phyloP scores from a whole-genome alignment of 108 stramenopile genomes.

The Nitzschia putrida region DNA sequence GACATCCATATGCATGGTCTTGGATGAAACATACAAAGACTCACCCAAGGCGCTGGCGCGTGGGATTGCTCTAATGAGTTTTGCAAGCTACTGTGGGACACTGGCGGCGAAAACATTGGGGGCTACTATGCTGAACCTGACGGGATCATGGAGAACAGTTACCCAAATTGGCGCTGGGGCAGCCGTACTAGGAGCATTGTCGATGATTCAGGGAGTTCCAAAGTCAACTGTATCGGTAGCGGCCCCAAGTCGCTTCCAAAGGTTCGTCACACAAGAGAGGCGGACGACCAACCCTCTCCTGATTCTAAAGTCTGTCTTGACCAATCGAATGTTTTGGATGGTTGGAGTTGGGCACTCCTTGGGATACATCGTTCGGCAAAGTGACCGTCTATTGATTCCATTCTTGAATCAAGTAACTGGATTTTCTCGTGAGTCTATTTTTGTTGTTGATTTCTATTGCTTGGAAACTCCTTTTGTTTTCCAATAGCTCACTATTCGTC shows the following conservation, averaged over 20 bases:
- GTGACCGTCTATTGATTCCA: constrained; percentile 48
- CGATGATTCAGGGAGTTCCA: not conserved
- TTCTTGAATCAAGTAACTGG: constrained; percentile 39
- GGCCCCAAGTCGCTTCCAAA: not conserved
- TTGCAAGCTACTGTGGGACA: constrained; percentile 39
- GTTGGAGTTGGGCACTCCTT: constrained; percentile 45
- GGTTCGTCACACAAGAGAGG: not conserved
- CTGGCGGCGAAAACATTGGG: constrained; percentile 37
- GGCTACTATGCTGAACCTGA: constrained; percentile 23
- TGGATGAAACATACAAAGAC: constrained; percentile 21
- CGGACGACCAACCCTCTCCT: not conserved
- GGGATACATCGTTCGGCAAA: constrained; percentile 29
- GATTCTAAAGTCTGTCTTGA: constrained; percentile 23
- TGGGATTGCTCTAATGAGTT: constrained; percentile 36
- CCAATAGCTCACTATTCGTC: not conserved
- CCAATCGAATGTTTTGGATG: constrained; percentile 46
- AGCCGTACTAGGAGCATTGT: constrained; percentile 26
- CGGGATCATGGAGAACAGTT: constrained; percentile 29
- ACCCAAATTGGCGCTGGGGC: constrained; percentile 24
- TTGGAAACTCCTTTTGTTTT: not conserved
- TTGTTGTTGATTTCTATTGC: not conserved
- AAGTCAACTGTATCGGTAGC: not conserved
- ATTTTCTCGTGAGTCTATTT: constrained; percentile 36
- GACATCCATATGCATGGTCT: constrained; percentile 30
- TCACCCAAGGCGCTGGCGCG: constrained; percentile 23